These are phyloP conservation scores for Trichoderma cornu-damae DNA, from an alignment of 2,329 filamentous ascomycete species.

Conservation along the genomic window DNA sequence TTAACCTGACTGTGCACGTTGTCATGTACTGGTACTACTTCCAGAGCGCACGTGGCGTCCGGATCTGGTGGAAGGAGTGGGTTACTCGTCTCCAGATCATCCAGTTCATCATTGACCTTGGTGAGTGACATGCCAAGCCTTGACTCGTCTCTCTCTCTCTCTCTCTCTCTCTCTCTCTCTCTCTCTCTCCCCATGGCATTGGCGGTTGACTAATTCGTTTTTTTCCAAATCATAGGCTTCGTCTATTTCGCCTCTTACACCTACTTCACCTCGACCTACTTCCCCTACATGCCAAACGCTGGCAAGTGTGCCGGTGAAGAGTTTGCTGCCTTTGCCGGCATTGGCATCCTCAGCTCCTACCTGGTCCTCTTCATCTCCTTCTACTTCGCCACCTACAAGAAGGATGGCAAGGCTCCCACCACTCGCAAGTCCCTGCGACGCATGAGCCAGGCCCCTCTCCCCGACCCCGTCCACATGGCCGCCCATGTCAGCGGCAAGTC, in stretches of 20 bases:
- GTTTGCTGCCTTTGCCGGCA: slow-evolving; percentile 89
- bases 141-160: neutral
- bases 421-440: slow-evolving; percentile 71
- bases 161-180: too few species aligned
- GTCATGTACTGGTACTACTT: slow-evolving; percentile 99
- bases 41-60: slow-evolving; percentile 91
- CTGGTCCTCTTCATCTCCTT: slow-evolving; percentile 98
- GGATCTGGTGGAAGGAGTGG: slow-evolving; percentile 99
- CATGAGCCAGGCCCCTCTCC: slow-evolving; percentile 63
- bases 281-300: slow-evolving; percentile 72
- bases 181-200: neutral
- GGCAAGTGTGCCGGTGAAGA: slow-evolving; percentile 93
- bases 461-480: slow-evolving; percentile 62
- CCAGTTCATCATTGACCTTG: slow-evolving; percentile 95
- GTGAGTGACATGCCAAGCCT: slow-evolving; percentile 51
- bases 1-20: slow-evolving; percentile 92
- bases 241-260: slow-evolving; percentile 99
- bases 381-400: slow-evolving; percentile 95
- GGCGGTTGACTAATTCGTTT: slow-evolving; percentile 22
- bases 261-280: slow-evolving; percentile 93
- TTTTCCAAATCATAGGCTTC: slow-evolving; percentile 60
- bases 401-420: slow-evolving; percentile 71
- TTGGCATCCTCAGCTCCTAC: slow-evolving; percentile 89
- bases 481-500: slow-evolving; percentile 46
- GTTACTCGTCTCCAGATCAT: slow-evolving; percentile 96